phyloP scores from a whole-genome alignment of 345 rosid species.

The Excoecaria agallocha region DNA sequence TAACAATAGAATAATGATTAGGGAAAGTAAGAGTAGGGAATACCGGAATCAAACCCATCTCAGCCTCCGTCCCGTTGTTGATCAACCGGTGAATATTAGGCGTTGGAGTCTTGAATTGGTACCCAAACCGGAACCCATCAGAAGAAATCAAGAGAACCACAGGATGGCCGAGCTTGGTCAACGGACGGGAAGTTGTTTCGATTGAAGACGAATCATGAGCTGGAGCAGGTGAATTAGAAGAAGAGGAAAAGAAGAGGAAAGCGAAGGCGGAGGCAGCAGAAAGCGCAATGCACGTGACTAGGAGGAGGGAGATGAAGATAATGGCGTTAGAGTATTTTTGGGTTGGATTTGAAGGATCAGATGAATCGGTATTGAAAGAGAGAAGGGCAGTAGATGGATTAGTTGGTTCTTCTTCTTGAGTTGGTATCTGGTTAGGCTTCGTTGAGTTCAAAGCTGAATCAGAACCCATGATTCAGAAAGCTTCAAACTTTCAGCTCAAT shows the following conservation, averaged over 20 bases:
- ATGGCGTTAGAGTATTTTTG: constrained; percentile 33
- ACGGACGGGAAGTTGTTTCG: constrained; percentile 44
- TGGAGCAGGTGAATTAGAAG: neutral
- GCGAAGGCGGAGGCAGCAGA: constrained; percentile 76
- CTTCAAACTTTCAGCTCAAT: neutral
- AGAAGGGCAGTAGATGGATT: constrained; percentile 56
- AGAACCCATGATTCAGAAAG: constrained; percentile 32
- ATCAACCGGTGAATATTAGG: constrained; percentile 76
- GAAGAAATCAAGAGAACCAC: constrained; percentile 79
- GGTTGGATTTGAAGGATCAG: constrained; percentile 24
- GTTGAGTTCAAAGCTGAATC: constrained; percentile 32
- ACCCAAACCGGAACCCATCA: constrained; percentile 93
- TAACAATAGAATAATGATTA: constrained; percentile 88
- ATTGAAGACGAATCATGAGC: constrained; percentile 8
- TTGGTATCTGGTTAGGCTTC: constrained; percentile 31
- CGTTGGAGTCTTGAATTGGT: constrained; percentile 72
- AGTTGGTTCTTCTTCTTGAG: constrained; percentile 47
- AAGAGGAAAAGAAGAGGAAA: constrained; percentile 54
- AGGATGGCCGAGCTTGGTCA: constrained; percentile 58
- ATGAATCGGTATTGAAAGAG: constrained; percentile 39
- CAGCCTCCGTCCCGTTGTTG: constrained; percentile 81
- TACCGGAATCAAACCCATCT: constrained; percentile 79
- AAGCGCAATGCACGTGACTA: constrained; percentile 57
- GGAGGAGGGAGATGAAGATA: constrained; percentile 50
- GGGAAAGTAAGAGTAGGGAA: constrained; percentile 89